A percentile compares a stretch with the other conserved stretches of the same genome.
These are phyloP conservation scores for Picea glauca DNA, from an alignment of 75 land plant genomes.

Conservation along the genomic window DNA sequence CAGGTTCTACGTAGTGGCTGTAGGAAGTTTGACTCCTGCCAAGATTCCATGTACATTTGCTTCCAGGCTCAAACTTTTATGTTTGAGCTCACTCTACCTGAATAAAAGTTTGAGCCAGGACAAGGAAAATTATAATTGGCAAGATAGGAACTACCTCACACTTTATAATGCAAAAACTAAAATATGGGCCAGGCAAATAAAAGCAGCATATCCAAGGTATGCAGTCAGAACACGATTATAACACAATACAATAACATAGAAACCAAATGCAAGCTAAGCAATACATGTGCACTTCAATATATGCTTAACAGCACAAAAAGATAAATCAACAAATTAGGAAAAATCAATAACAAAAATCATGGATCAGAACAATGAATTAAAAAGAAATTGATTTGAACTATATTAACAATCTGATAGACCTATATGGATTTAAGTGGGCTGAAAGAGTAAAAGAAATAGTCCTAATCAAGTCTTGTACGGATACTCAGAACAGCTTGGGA, in stretches of 20 bases:
- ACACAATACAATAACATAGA: not conserved
- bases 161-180: not conserved
- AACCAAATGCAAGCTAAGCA: not conserved
- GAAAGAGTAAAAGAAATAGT: too few species aligned
- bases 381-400: not conserved
- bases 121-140: not conserved
- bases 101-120: not conserved
- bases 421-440: not conserved
- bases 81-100: not conserved
- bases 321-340: not conserved
- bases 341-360: not conserved
- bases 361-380: not conserved
- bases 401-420: not conserved
- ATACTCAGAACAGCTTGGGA: too few species aligned
- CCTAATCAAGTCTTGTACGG: too few species aligned
- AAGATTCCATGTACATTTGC: not conserved
- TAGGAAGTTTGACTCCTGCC: too few species aligned
- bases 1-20: too few species aligned
- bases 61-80: not conserved
- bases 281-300: not conserved
- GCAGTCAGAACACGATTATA: not conserved
- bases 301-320: not conserved
- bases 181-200: not conserved
- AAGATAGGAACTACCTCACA: not conserved
- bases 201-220: not conserved